Base-by-base conservation (phyloP, 139 green algal species). In the Zygnema cylindricum region DNA sequence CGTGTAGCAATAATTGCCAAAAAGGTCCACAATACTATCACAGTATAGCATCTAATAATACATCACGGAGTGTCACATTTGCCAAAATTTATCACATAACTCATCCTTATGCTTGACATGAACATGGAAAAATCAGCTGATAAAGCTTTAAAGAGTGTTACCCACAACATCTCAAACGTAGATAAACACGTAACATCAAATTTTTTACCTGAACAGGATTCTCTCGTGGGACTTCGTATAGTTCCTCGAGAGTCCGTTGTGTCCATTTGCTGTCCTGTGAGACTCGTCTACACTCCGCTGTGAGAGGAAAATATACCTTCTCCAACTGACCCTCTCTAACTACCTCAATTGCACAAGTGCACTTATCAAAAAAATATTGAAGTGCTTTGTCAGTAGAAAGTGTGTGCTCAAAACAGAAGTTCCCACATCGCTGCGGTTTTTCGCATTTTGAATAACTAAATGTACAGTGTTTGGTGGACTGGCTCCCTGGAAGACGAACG, bases 271-370 rank as follows among this genome's bases (percentile, higher is more conserved):
- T 23, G 1, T 85, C 78, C 38, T 85, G 78, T 42, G 78, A 85
- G 33, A 85, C 0, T 11, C 78, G 35, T 11, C 78, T 55, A 41
- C 78, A 85, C 78, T 85, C 78, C 49, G 78, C 38, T 1, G 78
- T 85, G 36, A 85, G 78, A 35, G 78, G 78, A 38, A 85, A 85
- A 63, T 85, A 85, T 33, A 85, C 78, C 32, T 85, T 85, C 32
- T 85, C 78, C 35, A 85, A 41, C 78, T 85, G 78, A 39, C 78
- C 78, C 7, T 85, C 78, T 55, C 78, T 55, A 39, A 85, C 78
- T 0, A 85, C 78, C 38, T 85, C 78, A 63, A 85, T 85, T 0
- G 78, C 35, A 22, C 78, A 85, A 39, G 78, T 69, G 78, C 78
- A 63, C 38, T 69, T 55, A 23, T 69, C 69, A 41, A 85, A 85